Percentiles rank a stretch among this genome's conserved stretches.
phyloP scores from a whole-genome alignment of 75 land plant genomes.

The Selaginella moellendorffii region DNA sequence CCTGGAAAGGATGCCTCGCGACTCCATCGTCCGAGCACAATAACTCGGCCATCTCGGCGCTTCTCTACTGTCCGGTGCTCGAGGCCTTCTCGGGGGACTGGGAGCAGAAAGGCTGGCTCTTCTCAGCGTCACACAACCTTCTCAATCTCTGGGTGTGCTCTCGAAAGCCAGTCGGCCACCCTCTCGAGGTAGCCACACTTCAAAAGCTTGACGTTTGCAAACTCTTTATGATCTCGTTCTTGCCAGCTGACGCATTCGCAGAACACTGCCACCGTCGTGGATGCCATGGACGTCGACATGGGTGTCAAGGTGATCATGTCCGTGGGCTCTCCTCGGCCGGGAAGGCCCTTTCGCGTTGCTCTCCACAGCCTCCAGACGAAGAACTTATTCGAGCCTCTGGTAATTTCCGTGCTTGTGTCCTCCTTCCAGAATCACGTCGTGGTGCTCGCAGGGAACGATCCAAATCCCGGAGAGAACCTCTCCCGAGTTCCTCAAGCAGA shows the following conservation, averaged over 20 bases:
- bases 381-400: conserved; percentile 13
- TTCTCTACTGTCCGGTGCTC: conserved; percentile 8
- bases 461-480: conserved; percentile 14
- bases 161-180: conserved; percentile 9
- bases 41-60: conserved; percentile 1
- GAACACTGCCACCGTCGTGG: conserved; percentile 11
- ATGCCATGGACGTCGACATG: conserved; percentile 13
- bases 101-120: conserved; percentile 17
- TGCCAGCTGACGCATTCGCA: conserved; percentile 17
- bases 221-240: not conserved
- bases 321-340: conserved; percentile 6
- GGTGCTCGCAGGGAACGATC: conserved; percentile 10
- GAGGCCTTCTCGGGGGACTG: conserved; percentile 11
- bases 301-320: conserved; percentile 11
- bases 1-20: conserved; percentile 16
- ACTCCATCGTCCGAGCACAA: conserved; percentile 14
- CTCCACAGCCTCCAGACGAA: conserved; percentile 14
- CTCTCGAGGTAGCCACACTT: conserved; percentile 20
- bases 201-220: too few relatives aligned
- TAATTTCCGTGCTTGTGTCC: not conserved
- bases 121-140: conserved; percentile 14
- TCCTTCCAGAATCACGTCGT: not conserved
- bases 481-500: conserved; percentile 12
- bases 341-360: conserved; percentile 11
- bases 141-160: conserved; percentile 17